These are phyloP conservation scores for Lunularia cruciata DNA, from an alignment of 225 moss, liverwort and hornwort genomes.

Conservation along the genomic window DNA sequence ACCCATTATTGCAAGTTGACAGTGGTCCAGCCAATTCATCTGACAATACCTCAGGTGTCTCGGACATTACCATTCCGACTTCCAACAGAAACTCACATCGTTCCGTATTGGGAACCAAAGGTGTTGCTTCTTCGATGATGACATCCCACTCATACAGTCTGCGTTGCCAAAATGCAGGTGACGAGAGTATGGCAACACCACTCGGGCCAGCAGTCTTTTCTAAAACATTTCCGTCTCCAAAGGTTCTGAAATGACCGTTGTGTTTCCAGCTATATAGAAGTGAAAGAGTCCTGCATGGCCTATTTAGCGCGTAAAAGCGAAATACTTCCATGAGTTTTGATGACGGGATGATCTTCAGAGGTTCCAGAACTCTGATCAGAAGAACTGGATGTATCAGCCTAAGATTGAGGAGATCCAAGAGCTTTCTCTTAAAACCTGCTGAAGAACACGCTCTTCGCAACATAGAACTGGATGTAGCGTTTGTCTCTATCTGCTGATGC, in stretches of 20 bases:
- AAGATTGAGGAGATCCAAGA: background rate
- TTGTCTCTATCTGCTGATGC: background rate
- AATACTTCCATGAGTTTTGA: background rate
- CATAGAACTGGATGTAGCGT: background rate
- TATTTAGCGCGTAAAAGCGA: background rate
- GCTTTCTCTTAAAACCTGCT: constrained; percentile 1
- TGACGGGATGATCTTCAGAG: background rate
- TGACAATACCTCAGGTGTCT: background rate
- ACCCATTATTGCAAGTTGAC: background rate
- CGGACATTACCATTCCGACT: constrained; percentile 15
- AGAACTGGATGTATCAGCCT: background rate
- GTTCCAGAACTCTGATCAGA: background rate
- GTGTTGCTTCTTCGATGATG: background rate
- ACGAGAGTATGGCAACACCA: background rate
- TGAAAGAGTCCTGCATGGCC: background rate
- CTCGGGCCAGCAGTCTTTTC: background rate
- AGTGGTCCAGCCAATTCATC: background rate
- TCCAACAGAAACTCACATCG: constrained; percentile 1
- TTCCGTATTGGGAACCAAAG: background rate
- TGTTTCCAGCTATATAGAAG: constrained; percentile 1
- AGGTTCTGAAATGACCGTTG: background rate
- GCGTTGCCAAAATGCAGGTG: constrained; percentile 7
- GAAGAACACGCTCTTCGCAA: background rate
- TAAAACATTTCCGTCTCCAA: background rate
- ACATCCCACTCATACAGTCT: constrained; percentile 7